Evolutionary conservation across 2,329 filamentous ascomycete genomes (phyloP).

Genomic region (Didymella sp.): DNA sequence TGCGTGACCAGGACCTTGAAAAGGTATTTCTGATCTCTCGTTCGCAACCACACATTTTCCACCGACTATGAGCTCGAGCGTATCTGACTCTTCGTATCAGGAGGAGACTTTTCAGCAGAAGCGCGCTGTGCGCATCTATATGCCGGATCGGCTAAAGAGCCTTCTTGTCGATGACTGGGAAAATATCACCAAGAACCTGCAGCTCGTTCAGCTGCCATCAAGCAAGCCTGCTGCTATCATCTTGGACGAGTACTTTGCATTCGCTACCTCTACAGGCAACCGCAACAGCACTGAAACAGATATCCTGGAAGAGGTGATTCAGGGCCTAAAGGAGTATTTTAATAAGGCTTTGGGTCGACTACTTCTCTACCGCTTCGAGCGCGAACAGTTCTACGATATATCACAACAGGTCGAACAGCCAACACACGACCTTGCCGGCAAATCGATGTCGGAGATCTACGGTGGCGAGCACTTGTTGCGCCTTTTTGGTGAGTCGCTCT

Average conservation of each 20-base stretch:
- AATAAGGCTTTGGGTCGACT: slow-evolving; percentile 88
- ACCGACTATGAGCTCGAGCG: neutral
- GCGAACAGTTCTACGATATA: slow-evolving; percentile 82
- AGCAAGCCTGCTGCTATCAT: slow-evolving; percentile 77
- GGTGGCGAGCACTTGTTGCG: slow-evolving; percentile 91
- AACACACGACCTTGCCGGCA: slow-evolving; percentile 70
- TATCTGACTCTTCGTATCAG: slow-evolving; percentile 57
- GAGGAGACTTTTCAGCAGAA: slow-evolving; percentile 86
- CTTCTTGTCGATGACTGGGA: slow-evolving; percentile 98
- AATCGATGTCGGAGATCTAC: slow-evolving; percentile 80
- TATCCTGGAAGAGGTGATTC: slow-evolving; percentile 86
- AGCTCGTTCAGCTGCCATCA: slow-evolving; percentile 85
- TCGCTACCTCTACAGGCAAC: slow-evolving; percentile 68
- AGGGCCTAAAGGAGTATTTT: slow-evolving; percentile 91
- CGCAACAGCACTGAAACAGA: slow-evolving; percentile 72
- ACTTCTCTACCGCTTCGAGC: slow-evolving; percentile 92
- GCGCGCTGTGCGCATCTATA: slow-evolving; percentile 82
- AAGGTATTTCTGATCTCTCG: slow-evolving; percentile 61
- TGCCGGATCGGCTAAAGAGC: slow-evolving; percentile 90
- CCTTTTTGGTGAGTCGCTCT: slow-evolving; percentile 73
- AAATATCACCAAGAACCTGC: slow-evolving; percentile 93
- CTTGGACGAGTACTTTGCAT: slow-evolving; percentile 82
- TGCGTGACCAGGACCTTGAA: slow-evolving; percentile 82
- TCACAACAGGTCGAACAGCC: slow-evolving; percentile 70
- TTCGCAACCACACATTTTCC: neutral